Percentiles rank a stretch among this genome's conserved stretches.
Conservation (phyloP, 352 stramenopile genomes). For the Phytophthora lateralis region DNA sequence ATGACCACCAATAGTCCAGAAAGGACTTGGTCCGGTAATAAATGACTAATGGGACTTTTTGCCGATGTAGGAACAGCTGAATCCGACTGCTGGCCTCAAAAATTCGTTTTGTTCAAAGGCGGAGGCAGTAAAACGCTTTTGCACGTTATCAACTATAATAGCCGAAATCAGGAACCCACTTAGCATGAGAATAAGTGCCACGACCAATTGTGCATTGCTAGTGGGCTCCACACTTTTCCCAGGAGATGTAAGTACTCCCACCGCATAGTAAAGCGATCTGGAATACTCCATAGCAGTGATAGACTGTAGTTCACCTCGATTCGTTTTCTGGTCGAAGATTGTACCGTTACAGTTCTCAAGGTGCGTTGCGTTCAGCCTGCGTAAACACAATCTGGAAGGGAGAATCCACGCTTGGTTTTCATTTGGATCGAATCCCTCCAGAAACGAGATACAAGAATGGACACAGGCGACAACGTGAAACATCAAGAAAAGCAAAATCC, state of each 20-base stretch:
- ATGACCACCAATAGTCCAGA: constrained; percentile 75
- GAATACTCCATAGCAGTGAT: constrained; percentile 40
- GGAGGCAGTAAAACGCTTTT: constrained; percentile 60
- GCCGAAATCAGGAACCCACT: constrained; percentile 46
- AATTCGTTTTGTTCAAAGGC: constrained; percentile 68
- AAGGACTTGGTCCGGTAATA: constrained; percentile 64
- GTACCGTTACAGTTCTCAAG: constrained; percentile 18
- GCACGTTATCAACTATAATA: constrained; percentile 17
- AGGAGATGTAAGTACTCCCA: constrained; percentile 29
- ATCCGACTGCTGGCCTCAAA: constrained; percentile 51
- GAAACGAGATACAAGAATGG: constrained; percentile 40
- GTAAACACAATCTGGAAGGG: constrained; percentile 25
- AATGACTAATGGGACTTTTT: constrained; percentile 52
- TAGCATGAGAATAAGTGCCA: constrained; percentile 53
- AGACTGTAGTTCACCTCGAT: constrained; percentile 14
- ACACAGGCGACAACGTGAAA: constrained; percentile 62
- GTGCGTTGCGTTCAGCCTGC: constrained; percentile 23
- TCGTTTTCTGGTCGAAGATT: constrained; percentile 4
- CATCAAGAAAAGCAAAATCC: constrained; percentile 48
- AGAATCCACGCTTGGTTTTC: constrained; percentile 45
- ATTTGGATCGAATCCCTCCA: constrained; percentile 40
- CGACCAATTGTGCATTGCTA: background rate
- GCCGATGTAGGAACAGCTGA: constrained; percentile 55
- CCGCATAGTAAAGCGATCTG: constrained; percentile 48
- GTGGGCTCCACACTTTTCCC: no score